phyloP scores from a whole-genome alignment of 2,329 filamentous ascomycete species.

The Rutstroemia sydowiana region DNA sequence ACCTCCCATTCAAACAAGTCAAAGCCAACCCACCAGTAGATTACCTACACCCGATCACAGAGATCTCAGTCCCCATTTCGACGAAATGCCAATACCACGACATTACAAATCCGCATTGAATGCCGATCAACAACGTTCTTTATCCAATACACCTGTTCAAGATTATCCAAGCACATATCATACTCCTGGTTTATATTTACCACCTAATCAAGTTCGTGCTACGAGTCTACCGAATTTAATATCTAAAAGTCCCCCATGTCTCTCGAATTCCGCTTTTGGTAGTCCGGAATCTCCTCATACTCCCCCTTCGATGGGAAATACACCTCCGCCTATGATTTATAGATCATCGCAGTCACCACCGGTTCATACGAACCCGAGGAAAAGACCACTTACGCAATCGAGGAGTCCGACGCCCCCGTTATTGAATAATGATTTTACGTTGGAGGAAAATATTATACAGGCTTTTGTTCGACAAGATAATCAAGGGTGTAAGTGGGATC shows the following conservation, averaged over 20 bases:
- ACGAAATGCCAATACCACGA: neutral
- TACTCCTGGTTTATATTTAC: conserved; percentile 2
- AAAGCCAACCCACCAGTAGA: neutral
- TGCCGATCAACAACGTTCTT: conserved; percentile 10
- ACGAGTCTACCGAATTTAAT: neutral
- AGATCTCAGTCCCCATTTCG: conserved; percentile 1
- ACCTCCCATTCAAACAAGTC: neutral
- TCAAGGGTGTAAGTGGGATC: conserved; percentile 11
- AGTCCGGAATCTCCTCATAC: conserved; percentile 1
- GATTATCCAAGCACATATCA: neutral
- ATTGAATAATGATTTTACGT: conserved; percentile 21
- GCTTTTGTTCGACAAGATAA: conserved; percentile 24
- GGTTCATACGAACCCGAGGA: conserved; percentile 3
- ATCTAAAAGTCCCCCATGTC: conserved; percentile 1
- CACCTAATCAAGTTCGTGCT: neutral
- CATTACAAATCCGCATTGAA: conserved; percentile 11
- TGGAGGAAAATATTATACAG: conserved; percentile 27
- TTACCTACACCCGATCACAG: neutral
- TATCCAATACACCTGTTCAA: conserved; percentile 2
- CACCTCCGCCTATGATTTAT: conserved; percentile 5
- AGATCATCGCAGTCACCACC: conserved; percentile 7
- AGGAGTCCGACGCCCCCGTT: conserved; percentile 14
- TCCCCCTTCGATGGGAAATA: conserved; percentile 8
- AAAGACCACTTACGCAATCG: conserved; percentile 18
- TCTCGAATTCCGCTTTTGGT: neutral